Base-by-base conservation (phyloP, 345 rosid genomes). In the Firmiana major region DNA sequence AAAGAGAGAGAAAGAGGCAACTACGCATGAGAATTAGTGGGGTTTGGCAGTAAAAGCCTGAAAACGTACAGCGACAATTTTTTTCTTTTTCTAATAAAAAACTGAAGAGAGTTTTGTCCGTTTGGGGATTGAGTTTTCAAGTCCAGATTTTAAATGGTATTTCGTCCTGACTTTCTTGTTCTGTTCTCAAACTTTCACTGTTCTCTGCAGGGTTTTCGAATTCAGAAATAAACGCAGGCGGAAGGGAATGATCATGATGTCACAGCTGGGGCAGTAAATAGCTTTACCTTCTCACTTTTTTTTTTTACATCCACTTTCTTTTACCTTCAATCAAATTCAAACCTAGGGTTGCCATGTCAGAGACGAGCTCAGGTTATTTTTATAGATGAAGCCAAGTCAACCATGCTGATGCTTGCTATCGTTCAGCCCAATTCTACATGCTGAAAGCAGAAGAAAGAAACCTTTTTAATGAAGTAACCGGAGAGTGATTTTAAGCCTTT, bases 1-100 rank as follows among this genome's bases (percentile, higher is more conserved):
- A 62, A 66, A 74, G 71, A 60, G 68, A 55, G 22, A 7, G 7
- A 67, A 19, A 8, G 55, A 79, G 76, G 72, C 72, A 43, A 12
- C 54, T 21, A 36, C 73, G 79, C 81, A 73, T 67, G 81, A 73
- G 31, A 42, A 70, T 74, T 49, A 74, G 71, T 65, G 62, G 69
- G 13, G 17, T n/a, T 45, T 71, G 21, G 24, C 46, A 31, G 74
- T 9, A 15, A 15, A 46, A n/a, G 60, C 48, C 55, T 9, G 10
- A 54, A 34, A 59, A 59, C n/a, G 26, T 1, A 31, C 70, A 48
- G 17, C 31, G 2, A 46, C 59, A 15, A 28, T 71, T 9, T 12
- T 9, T 13, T 58, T 0, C 1, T 24, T 60, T 15, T 60, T 16
- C 36, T 54, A 4, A n/a, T n/a, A 46, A 8, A 8, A 51, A 54